phyloP scores from a whole-genome alignment of 257 asterid species.

The Rehmannia glutinosa region DNA sequence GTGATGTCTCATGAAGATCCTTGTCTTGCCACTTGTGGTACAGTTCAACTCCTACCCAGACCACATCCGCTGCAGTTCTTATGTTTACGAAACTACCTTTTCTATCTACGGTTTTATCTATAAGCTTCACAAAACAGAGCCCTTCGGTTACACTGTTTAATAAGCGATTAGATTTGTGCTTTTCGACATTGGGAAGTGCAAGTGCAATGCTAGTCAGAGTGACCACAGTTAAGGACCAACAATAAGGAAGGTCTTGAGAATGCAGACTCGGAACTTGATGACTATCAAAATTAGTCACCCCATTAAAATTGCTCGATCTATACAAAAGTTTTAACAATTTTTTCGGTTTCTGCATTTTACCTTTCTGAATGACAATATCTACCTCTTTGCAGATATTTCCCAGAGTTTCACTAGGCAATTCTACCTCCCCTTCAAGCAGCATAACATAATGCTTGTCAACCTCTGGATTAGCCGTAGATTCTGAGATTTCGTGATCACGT shows the following conservation, averaged over 20 bases:
- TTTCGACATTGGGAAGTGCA: constrained; percentile 35
- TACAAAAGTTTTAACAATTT: constrained; percentile 22
- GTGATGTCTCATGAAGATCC: constrained; percentile 20
- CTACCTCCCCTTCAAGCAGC: constrained; percentile 45
- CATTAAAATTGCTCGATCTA: constrained; percentile 30
- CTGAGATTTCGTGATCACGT: neutral
- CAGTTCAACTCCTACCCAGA: constrained; percentile 35
- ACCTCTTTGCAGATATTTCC: constrained; percentile 29
- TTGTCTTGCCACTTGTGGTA: constrained; percentile 33
- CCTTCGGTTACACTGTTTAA: constrained; percentile 31
- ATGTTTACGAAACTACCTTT: constrained; percentile 18
- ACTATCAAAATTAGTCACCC: constrained; percentile 32
- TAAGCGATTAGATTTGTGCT: neutral
- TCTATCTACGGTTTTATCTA: constrained; percentile 22
- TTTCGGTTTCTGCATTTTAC: constrained; percentile 23
- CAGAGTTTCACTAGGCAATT: constrained; percentile 24
- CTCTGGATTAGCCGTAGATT: neutral
- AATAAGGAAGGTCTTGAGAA: constrained; percentile 30
- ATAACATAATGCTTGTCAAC: constrained; percentile 27
- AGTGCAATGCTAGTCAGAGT: constrained; percentile 41
- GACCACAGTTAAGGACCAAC: constrained; percentile 41
- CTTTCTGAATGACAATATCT: constrained; percentile 28
- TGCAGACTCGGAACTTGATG: constrained; percentile 29
- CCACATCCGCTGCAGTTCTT: constrained; percentile 32
- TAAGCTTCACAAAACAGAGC: constrained; percentile 18